Conservation (phyloP, 306 rosid species). For the Cercis canadensis region DNA sequence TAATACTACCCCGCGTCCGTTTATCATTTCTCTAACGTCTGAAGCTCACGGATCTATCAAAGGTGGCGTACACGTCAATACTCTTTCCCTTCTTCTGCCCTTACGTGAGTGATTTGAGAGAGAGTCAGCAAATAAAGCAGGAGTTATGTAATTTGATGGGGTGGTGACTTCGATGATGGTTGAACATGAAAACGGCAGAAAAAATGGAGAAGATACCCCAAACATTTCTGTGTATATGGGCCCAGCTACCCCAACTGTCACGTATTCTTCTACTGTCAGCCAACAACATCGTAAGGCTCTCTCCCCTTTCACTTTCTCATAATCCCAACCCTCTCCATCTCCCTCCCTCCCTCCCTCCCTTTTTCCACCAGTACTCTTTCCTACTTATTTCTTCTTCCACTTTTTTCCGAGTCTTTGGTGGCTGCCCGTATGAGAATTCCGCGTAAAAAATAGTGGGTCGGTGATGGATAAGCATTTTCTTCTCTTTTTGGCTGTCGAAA, state of each 20-base stretch:
- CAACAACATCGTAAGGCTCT: slow-evolving; percentile 58
- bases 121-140: not conserved
- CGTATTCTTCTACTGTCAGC: slow-evolving; percentile 65
- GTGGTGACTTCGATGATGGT: slow-evolving; percentile 47
- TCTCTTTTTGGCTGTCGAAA: slow-evolving; percentile 58
- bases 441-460: slow-evolving; percentile 65
- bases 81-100: not conserved
- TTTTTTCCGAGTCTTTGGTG: slow-evolving; percentile 68
- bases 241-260: slow-evolving; percentile 72
- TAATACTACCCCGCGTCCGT: too few relatives aligned
- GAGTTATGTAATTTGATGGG: not conserved
- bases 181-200: slow-evolving; percentile 32
- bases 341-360: too few relatives aligned
- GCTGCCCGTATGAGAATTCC: slow-evolving; percentile 54
- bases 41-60: not conserved
- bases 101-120: not conserved
- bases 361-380: slow-evolving; percentile 42
- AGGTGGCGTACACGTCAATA: slow-evolving; percentile 50
- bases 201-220: slow-evolving; percentile 35
- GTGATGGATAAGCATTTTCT: slow-evolving; percentile 54
- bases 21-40: not conserved
- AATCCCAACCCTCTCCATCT: slow-evolving; percentile 31
- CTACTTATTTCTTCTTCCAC: slow-evolving; percentile 40
- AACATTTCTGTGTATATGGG: slow-evolving; percentile 42
- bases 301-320: slow-evolving; percentile 46